A percentile compares a stretch with the other conserved stretches of the same genome.
These are phyloP conservation scores for Aureobasidium uvarum DNA, from an alignment of 2,329 filamentous ascomycete species.

Conservation along the genomic window DNA sequence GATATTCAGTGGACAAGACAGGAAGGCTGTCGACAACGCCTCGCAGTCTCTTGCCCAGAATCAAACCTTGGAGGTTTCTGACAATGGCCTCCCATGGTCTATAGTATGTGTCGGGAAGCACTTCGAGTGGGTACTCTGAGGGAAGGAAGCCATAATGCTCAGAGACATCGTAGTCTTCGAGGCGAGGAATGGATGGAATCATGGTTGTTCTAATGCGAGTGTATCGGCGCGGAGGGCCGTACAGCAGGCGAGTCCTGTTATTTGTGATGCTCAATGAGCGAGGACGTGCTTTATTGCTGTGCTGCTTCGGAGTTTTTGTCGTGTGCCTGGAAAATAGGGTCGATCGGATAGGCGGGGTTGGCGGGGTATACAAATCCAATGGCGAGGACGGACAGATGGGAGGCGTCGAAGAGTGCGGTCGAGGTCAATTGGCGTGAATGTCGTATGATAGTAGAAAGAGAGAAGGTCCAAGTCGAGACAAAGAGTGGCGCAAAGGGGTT, in stretches of 20 bases:
- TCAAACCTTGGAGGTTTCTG: slow-evolving; percentile 79
- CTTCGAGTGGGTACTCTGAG: slow-evolving; percentile 71
- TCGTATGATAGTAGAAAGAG: neutral
- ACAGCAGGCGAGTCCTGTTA: neutral
- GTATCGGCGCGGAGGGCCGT: slow-evolving; percentile 5
- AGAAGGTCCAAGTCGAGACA: neutral
- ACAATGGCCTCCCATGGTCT: slow-evolving; percentile 89
- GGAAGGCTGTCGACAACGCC: slow-evolving; percentile 77
- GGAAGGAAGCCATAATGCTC: slow-evolving; percentile 83
- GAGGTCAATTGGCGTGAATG: slow-evolving; percentile 2
- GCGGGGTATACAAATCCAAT: slow-evolving; percentile 14
- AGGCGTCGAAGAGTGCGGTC: neutral
- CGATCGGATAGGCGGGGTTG: slow-evolving; percentile 23
- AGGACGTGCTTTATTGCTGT: neutral
- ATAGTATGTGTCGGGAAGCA: slow-evolving; percentile 87
- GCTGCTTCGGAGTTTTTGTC: slow-evolving; percentile 13
- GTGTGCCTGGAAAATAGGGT: slow-evolving; percentile 6
- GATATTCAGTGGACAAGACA: slow-evolving; percentile 75
- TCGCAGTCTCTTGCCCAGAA: slow-evolving; percentile 80
- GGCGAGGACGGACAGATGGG: slow-evolving; percentile 18
- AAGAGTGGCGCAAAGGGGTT: slow-evolving; percentile 2
- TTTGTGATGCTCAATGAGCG: neutral
- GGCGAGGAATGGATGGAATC: slow-evolving; percentile 47
- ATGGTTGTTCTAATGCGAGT: slow-evolving; percentile 33
- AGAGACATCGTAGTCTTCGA: slow-evolving; percentile 78